phyloP scores from a whole-genome alignment of 768 basidiomycete species.

The Megacollybia marginata region DNA sequence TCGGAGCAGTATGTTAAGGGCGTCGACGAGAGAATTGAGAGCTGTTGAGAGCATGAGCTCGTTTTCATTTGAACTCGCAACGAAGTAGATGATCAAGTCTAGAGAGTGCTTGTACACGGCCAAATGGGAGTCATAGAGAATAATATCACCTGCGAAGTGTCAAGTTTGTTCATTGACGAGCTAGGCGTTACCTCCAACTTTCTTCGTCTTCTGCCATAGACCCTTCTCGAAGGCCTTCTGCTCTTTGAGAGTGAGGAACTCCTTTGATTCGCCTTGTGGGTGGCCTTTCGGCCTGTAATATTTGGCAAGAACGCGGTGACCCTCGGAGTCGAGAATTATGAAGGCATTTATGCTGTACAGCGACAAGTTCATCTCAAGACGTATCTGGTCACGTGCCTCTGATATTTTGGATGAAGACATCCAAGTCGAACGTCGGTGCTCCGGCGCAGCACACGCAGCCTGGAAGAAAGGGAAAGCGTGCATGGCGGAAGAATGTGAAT shows the following conservation, averaged over 20 bases:
- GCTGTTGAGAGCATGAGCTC: constrained; percentile 93
- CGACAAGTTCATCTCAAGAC: constrained; percentile 60
- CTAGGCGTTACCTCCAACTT: constrained; percentile 63
- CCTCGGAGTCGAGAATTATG: constrained; percentile 91
- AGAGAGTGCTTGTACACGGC: constrained; percentile 91
- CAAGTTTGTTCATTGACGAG: background rate
- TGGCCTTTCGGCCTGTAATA: constrained; percentile 80
- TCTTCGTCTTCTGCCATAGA: constrained; percentile 92
- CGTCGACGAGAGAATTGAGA: constrained; percentile 79
- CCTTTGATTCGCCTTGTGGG: constrained; percentile 54
- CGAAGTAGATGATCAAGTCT: constrained; percentile 92
- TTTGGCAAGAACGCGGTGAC: constrained; percentile 90
- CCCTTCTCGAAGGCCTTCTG: constrained; percentile 95
- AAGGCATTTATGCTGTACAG: constrained; percentile 85
- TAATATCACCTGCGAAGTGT: constrained; percentile 71
- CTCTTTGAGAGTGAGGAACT: constrained; percentile 73
- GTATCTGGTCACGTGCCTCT: background rate
- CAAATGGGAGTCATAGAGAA: constrained; percentile 84
- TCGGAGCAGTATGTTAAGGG: constrained; percentile 75
- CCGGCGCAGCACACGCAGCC: constrained; percentile 60
- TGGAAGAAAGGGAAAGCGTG: constrained; percentile 84
- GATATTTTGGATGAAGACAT: constrained; percentile 8
- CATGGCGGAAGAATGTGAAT: constrained; percentile 93
- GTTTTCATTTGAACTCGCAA: constrained; percentile 84
- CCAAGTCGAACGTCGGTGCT: constrained; percentile 36